Evolutionary conservation across 2,329 filamentous ascomycete species (phyloP).

Genomic region (Aspergillus uvarum): DNA sequence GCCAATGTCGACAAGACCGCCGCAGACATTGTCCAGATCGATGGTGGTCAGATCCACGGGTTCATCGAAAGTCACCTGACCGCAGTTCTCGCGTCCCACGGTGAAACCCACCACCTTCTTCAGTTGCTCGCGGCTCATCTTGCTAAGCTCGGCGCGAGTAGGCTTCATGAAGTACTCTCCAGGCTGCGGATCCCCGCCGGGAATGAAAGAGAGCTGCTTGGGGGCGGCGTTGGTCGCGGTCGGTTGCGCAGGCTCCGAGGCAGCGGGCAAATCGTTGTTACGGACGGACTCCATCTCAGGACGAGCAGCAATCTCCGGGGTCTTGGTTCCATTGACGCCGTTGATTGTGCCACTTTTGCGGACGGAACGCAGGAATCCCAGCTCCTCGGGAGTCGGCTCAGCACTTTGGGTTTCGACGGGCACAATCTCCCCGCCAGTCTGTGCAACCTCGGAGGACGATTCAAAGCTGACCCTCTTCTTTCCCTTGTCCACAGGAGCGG

Average conservation of each 20-base stretch:
- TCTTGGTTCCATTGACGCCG: conserved; percentile 37
- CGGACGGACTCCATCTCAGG: conserved; percentile 71
- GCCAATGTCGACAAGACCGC: conserved; percentile 71
- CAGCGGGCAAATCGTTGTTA: conserved; percentile 74
- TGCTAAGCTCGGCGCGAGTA: conserved; percentile 68
- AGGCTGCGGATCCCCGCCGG: conserved; percentile 53
- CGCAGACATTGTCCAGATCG: conserved; percentile 76
- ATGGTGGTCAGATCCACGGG: conserved; percentile 80
- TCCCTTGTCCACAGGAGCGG: conserved; percentile 32
- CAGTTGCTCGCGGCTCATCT: conserved; percentile 77
- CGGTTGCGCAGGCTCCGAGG: conserved; percentile 60
- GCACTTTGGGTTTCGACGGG: conserved; percentile 51
- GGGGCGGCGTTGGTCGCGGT: conserved; percentile 37
- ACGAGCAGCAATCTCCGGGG: conserved; percentile 31
- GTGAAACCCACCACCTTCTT: conserved; percentile 72
- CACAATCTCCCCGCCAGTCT: conserved; percentile 52
- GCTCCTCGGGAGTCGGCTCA: conserved; percentile 58
- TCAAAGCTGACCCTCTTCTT: conserved; percentile 94
- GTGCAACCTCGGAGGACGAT: conserved; percentile 39
- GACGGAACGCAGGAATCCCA: conserved; percentile 59
- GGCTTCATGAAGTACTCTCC: conserved; percentile 89
- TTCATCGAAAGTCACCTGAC: conserved; percentile 76
- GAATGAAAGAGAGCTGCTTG: conserved; percentile 31
- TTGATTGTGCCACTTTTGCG: conserved; percentile 51
- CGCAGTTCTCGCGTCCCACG: conserved; percentile 79